Conservation (phyloP, 805 yeast genomes). For the Myxozyma neglecta region DNA sequence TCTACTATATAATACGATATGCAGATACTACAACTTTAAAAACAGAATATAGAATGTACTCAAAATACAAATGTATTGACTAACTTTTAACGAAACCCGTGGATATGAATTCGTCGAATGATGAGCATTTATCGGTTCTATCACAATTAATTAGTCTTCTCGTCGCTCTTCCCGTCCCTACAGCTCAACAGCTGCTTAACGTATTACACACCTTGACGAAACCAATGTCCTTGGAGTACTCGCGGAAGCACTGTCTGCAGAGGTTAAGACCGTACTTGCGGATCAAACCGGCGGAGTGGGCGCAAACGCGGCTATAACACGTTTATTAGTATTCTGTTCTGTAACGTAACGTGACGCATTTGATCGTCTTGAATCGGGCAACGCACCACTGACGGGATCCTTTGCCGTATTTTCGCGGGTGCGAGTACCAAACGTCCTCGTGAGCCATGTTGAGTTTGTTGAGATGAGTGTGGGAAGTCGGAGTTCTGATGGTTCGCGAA, state of each 20-base stretch:
- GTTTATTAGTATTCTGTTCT: background rate
- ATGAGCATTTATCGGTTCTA: slow-evolving; percentile 19
- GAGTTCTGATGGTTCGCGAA: background rate
- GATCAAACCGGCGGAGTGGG: slow-evolving; percentile 94
- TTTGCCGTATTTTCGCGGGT: slow-evolving; percentile 99
- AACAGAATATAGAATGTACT: background rate
- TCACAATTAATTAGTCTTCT: background rate
- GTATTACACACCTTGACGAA: slow-evolving; percentile 67
- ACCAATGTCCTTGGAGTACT: slow-evolving; percentile 98
- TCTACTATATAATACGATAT: background rate
- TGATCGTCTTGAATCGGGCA: background rate
- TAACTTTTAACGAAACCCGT: too few relatives aligned
- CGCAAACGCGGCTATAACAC: slow-evolving; percentile 72
- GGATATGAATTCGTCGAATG: too few relatives aligned
- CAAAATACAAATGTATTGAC: background rate
- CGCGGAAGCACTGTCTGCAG: slow-evolving; percentile 99
- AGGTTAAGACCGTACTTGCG: slow-evolving; percentile 99
- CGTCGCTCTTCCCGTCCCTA: background rate
- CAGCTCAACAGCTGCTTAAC: background rate
- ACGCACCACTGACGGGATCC: slow-evolving; percentile 94
- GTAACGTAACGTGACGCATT: background rate
- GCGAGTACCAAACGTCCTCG: slow-evolving; percentile 99
- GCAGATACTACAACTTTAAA: background rate
- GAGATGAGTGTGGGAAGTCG: background rate
- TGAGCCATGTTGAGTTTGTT: slow-evolving; percentile 84